These are phyloP conservation scores for Neofusicoccum sp. DNA, from an alignment of 2,329 filamentous ascomycete genomes.

Conservation along the genomic window DNA sequence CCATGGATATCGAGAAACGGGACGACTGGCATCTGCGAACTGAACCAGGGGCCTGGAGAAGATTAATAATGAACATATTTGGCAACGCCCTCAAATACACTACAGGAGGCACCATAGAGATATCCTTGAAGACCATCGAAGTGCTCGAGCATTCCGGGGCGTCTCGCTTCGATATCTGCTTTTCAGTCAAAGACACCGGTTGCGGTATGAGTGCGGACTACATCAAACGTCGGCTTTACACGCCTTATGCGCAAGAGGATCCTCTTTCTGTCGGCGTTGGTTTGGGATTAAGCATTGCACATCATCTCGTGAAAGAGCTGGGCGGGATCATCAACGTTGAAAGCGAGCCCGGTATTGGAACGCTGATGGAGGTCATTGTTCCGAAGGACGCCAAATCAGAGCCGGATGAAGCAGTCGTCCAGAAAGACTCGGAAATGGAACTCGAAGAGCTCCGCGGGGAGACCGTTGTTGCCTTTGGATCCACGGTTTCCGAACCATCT, in stretches of 20 bases:
- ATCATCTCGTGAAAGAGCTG: constrained; percentile 40
- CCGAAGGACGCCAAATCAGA: not conserved
- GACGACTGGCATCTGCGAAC: constrained; percentile 47
- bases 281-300: constrained; percentile 42
- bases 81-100: constrained; percentile 27
- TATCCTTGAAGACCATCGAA: constrained; percentile 27
- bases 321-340: constrained; percentile 40
- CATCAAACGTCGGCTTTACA: constrained; percentile 39
- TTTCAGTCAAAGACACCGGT: constrained; percentile 37
- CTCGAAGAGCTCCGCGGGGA: too few relatives aligned
- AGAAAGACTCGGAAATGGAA: too few relatives aligned
- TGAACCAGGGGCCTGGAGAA: constrained; percentile 39
- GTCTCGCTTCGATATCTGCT: not conserved
- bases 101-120: not conserved
- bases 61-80: constrained; percentile 25
- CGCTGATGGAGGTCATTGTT: constrained; percentile 35
- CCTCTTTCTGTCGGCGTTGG: constrained; percentile 41
- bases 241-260: constrained; percentile 44
- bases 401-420: too few relatives aligned
- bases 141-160: not conserved
- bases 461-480: too few relatives aligned
- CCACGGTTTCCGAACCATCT: too few relatives aligned
- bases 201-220: constrained; percentile 45
- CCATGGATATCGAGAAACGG: constrained; percentile 46
- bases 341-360: constrained; percentile 39